Conservation (phyloP, 306 rosid species). For the Heteromeles arbutifolia region DNA sequence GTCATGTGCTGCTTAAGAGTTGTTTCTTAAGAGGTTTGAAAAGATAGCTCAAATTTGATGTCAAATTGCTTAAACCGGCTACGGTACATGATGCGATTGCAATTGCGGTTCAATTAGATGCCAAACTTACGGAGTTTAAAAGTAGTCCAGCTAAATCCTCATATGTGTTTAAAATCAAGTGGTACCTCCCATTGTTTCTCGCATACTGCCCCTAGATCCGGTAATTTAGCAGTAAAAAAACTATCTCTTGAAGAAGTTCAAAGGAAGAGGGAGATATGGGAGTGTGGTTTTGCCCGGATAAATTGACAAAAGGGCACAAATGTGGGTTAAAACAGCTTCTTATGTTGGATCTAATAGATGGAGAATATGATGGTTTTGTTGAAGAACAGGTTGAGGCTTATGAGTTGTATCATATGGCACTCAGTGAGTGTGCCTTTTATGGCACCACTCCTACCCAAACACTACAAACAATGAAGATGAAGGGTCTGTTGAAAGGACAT, state of each 20-base stretch:
- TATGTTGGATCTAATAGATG: not conserved
- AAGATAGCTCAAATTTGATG: no score
- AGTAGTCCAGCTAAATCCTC: no score
- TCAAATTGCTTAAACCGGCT: not conserved
- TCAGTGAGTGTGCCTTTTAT: no score
- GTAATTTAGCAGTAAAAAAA: not conserved
- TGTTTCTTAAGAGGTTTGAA: not conserved
- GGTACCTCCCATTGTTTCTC: no score
- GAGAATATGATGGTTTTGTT: not conserved
- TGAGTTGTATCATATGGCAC: no score
- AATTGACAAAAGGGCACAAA: not conserved
- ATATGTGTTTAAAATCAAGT: no score
- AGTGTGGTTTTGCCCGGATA: no score
- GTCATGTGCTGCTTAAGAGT: not conserved
- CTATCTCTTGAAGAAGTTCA: not conserved
- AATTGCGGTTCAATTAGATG: not conserved
- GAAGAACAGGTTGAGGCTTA: not conserved
- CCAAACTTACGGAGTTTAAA: not conserved
- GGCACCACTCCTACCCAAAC: not conserved
- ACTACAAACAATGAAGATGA: no score
- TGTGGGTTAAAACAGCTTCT: not conserved
- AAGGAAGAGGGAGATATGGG: not conserved
- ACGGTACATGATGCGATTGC: not conserved
- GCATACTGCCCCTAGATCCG: accelerated
- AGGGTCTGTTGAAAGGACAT: not conserved